A percentile compares a stretch with the other conserved stretches of the same genome.
These are phyloP conservation scores for Didymella keratinophila DNA, from an alignment of 2,329 filamentous ascomycete species.

Conservation along the genomic window DNA sequence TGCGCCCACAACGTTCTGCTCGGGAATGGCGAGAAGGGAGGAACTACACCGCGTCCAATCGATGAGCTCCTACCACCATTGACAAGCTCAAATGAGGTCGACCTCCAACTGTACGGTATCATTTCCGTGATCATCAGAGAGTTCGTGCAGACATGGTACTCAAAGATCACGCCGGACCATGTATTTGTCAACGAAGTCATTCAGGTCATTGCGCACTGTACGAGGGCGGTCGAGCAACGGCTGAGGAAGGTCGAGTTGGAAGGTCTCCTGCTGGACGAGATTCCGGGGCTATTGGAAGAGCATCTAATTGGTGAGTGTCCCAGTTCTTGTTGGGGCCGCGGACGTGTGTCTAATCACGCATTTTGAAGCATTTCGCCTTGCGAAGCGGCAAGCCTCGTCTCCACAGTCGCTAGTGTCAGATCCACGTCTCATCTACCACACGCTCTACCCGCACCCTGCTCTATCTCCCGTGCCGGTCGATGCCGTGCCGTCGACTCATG, in stretches of 20 bases:
- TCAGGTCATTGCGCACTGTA: conserved; percentile 91
- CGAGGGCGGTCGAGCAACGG: conserved; percentile 84
- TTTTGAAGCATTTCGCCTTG: conserved; percentile 73
- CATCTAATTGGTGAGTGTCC: conserved; percentile 75
- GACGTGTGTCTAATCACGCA: conserved; percentile 36
- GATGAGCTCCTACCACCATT: conserved; percentile 87
- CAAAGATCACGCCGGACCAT: conserved; percentile 88
- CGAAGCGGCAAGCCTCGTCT: conserved; percentile 64
- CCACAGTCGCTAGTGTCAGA: conserved; percentile 68
- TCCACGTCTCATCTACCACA: conserved; percentile 78
- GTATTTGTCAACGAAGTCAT: conserved; percentile 87
- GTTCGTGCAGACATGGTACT: conserved; percentile 93
- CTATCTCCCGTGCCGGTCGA: conserved; percentile 76
- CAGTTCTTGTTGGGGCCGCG: conserved; percentile 24
- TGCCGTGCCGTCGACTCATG: conserved; percentile 59
- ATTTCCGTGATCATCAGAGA: conserved; percentile 89
- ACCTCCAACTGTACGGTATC: conserved; percentile 90
- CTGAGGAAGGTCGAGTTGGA: conserved; percentile 83
- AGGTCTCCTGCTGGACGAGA: conserved; percentile 82
- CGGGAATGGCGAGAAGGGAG: conserved; percentile 59
- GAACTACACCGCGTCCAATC: conserved; percentile 71
- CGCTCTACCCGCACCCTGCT: conserved; percentile 80
- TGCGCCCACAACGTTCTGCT: conserved; percentile 70
- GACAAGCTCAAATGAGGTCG: conserved; percentile 92
- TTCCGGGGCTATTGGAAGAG: conserved; percentile 79